Evolutionary conservation across 139 green algal genomes (phyloP).

Genomic region (Micractinium conductrix): DNA sequence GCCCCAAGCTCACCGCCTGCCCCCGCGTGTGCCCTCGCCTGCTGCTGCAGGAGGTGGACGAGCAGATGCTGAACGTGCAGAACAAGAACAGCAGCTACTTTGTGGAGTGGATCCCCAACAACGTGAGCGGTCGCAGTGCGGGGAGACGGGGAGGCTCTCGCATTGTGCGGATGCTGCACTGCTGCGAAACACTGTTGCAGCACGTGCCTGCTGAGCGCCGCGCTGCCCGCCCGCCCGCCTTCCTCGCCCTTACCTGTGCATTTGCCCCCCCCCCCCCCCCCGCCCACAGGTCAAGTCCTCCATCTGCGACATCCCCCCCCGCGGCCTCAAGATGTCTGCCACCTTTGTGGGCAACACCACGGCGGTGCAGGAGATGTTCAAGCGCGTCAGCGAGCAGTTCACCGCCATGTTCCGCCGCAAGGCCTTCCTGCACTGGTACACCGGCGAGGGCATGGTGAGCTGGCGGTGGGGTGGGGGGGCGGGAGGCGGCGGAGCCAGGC

Average conservation of each 20-base stretch:
- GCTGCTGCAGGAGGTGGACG: slow-evolving; percentile 86
- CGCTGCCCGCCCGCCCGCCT: too few relatives aligned
- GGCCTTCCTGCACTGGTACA: slow-evolving; percentile 99
- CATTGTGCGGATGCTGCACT: too few relatives aligned
- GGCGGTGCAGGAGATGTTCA: slow-evolving; percentile 96
- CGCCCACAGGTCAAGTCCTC: slow-evolving; percentile 77
- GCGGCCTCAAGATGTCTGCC: slow-evolving; percentile 96
- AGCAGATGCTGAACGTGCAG: slow-evolving; percentile 99
- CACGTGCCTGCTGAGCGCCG: too few relatives aligned
- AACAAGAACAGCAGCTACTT: slow-evolving; percentile 99
- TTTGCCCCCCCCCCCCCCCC: background rate
- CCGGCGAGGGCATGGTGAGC: slow-evolving; percentile 91
- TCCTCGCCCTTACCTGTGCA: too few relatives aligned
- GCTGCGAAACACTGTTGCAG: too few relatives aligned
- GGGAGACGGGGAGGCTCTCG: too few relatives aligned
- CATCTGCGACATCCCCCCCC: slow-evolving; percentile 96
- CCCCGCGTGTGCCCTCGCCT: too few relatives aligned
- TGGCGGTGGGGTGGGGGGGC: background rate
- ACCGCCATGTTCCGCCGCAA: slow-evolving; percentile 99
- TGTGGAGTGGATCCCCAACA: slow-evolving; percentile 99
- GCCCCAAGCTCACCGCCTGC: background rate
- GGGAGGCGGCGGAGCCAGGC: too few relatives aligned
- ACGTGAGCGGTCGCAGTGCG: slow-evolving; percentile 75
- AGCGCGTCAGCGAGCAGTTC: slow-evolving; percentile 97
- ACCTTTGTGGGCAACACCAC: slow-evolving; percentile 98